Percentiles rank a stretch among this genome's conserved stretches.
These are phyloP conservation scores for Botrytis aclada DNA, from an alignment of 2,329 filamentous ascomycete species.

Conservation along the genomic window DNA sequence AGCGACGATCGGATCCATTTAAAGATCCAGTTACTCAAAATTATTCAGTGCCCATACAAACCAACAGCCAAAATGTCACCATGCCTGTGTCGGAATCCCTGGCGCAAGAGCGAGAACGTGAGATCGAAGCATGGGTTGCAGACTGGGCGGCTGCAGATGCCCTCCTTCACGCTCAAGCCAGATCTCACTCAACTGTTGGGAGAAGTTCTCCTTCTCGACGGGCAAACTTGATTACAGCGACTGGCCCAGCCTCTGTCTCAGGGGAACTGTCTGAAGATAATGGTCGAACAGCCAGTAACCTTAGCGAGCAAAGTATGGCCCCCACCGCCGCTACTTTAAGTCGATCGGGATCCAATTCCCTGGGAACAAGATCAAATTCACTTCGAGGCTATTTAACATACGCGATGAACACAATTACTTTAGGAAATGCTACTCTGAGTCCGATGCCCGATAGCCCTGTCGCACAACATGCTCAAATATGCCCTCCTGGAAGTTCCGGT, in stretches of 20 bases:
- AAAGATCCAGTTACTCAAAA: slow-evolving; percentile 28
- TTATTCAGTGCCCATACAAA: slow-evolving; percentile 9
- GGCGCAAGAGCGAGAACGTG: slow-evolving; percentile 34
- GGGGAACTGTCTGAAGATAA: slow-evolving; percentile 32
- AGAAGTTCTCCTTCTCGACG: slow-evolving; percentile 36
- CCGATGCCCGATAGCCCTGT: slow-evolving; percentile 27
- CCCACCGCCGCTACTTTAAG: slow-evolving; percentile 29
- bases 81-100: slow-evolving; percentile 30
- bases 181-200: slow-evolving; percentile 33
- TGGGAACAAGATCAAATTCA: slow-evolving; percentile 33
- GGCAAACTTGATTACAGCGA: slow-evolving; percentile 33
- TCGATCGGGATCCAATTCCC: slow-evolving; percentile 34
- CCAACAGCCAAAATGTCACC: slow-evolving; percentile 20
- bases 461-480: slow-evolving; percentile 6
- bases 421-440: slow-evolving; percentile 23
- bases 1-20: slow-evolving; percentile 34
- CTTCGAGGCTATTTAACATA: slow-evolving; percentile 34
- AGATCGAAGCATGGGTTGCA: slow-evolving; percentile 39
- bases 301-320: slow-evolving; percentile 36
- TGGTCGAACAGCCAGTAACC: slow-evolving; percentile 37
- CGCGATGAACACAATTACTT: slow-evolving; percentile 33
- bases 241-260: slow-evolving; percentile 28
- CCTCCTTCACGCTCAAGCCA: slow-evolving; percentile 33
- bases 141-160: slow-evolving; percentile 40
- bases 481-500: slow-evolving; percentile 30